phyloP scores from a whole-genome alignment of 2,329 filamentous ascomycete species.

The Aspergillus versicolor region DNA sequence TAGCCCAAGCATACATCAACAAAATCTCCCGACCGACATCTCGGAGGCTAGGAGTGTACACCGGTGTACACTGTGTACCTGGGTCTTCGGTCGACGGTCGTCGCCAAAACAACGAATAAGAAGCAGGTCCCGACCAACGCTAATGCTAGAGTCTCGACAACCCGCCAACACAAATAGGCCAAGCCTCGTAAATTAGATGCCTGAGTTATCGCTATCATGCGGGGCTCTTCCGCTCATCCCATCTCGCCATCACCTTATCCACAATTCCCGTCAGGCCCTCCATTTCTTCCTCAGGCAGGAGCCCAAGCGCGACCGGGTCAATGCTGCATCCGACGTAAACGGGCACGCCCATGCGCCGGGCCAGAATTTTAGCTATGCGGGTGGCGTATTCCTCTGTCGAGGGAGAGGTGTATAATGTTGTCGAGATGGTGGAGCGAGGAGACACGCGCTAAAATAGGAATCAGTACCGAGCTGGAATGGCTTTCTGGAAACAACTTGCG shows the following conservation, averaged over 20 bases:
- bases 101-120: neutral
- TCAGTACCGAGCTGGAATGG: neutral
- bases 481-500: neutral
- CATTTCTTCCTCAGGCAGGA: conserved; percentile 90
- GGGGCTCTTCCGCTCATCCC: conserved; percentile 19
- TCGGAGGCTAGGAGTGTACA: no score
- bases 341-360: conserved; percentile 68
- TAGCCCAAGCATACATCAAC: no score
- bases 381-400: conserved; percentile 82
- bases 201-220: neutral
- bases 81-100: neutral
- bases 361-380: conserved; percentile 78
- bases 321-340: conserved; percentile 92
- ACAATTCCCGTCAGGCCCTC: conserved; percentile 77
- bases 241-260: conserved; percentile 62
- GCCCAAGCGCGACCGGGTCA: conserved; percentile 72
- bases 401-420: conserved; percentile 71
- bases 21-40: no score
- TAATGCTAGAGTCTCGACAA: no score
- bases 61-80: no score
- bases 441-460: conserved; percentile 34
- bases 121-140: neutral
- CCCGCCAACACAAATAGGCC: neutral
- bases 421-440: conserved; percentile 63
- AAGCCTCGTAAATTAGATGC: neutral